A percentile compares a stretch with the other conserved stretches of the same genome.
phyloP scores from a whole-genome alignment of 2,329 filamentous ascomycete genomes.

The Penicillium sp. region DNA sequence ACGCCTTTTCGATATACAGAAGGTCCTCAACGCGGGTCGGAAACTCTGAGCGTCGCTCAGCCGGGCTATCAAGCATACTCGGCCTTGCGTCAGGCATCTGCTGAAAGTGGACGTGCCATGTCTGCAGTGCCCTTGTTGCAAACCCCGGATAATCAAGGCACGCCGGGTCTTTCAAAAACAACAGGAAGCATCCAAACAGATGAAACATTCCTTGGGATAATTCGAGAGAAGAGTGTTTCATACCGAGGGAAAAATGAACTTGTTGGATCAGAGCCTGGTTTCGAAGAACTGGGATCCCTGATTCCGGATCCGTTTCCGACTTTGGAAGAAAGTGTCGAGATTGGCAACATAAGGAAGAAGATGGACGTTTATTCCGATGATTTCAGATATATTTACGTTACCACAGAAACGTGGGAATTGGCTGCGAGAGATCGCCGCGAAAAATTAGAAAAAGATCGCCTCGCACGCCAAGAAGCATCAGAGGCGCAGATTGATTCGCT shows the following conservation, averaged over 20 bases:
- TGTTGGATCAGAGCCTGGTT: constrained; percentile 25
- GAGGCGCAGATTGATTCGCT: constrained; percentile 52
- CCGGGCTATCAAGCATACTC: constrained; percentile 47
- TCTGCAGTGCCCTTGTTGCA: constrained; percentile 26
- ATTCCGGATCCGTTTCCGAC: constrained; percentile 31
- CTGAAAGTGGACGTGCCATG: constrained; percentile 43
- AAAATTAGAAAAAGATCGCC: constrained; percentile 47
- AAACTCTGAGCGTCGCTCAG: constrained; percentile 34
- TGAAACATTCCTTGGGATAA: constrained; percentile 46
- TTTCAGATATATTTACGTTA: constrained; percentile 42
- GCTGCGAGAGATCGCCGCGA: constrained; percentile 41
- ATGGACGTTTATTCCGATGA: constrained; percentile 37
- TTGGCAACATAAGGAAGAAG: constrained; percentile 28
- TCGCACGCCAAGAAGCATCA: constrained; percentile 48
- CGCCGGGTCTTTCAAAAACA: constrained; percentile 18
- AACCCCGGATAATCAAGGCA: constrained; percentile 15
- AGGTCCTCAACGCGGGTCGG: constrained; percentile 39
- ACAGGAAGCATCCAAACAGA: constrained; percentile 30
- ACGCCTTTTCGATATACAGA: constrained; percentile 44
- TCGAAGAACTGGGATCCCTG: constrained; percentile 35
- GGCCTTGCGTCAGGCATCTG: constrained; percentile 42
- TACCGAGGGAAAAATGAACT: constrained; percentile 29
- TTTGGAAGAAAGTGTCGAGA: constrained; percentile 31
- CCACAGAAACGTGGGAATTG: constrained; percentile 45
- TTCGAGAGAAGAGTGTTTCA: constrained; percentile 43